These are phyloP conservation scores for Cercospora beticola DNA, from an alignment of 2,329 filamentous ascomycete genomes.

Conservation along the genomic window DNA sequence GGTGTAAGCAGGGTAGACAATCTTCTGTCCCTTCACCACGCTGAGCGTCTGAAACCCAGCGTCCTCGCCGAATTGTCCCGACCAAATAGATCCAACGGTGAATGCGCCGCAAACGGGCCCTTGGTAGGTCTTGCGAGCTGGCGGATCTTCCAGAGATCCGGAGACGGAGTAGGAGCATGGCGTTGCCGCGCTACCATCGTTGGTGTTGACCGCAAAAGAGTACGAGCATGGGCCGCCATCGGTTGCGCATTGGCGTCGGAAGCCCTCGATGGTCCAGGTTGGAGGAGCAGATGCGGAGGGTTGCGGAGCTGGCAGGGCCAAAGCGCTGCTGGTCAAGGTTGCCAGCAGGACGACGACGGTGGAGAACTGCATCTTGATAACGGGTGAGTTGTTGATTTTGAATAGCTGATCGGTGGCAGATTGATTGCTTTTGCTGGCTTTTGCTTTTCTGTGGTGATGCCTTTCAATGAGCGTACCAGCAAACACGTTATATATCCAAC, in stretches of 20 bases:
- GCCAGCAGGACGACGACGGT: too few relatives aligned
- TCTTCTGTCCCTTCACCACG: conserved; percentile 22
- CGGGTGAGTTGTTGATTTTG: conserved; percentile 13
- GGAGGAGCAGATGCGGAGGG: neutral
- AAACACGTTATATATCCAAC: too few relatives aligned
- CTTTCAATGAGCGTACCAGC: too few relatives aligned
- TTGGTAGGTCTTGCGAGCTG: conserved; percentile 20
- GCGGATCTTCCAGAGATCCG: conserved; percentile 15
- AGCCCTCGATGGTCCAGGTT: conserved; percentile 24
- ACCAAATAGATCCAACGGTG: conserved; percentile 22
- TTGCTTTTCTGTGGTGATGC: too few relatives aligned
- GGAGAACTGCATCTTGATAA: neutral
- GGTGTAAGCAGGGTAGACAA: conserved; percentile 27
- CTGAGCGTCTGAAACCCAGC: conserved; percentile 25
- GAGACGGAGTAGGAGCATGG: conserved; percentile 5
- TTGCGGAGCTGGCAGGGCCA: neutral
- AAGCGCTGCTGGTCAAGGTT: too few relatives aligned
- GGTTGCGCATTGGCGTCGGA: conserved; percentile 22
- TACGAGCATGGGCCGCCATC: conserved; percentile 19
- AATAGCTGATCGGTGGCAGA: too few relatives aligned
- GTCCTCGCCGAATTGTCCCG: conserved; percentile 23
- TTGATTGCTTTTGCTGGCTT: too few relatives aligned
- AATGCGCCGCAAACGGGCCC: conserved; percentile 24
- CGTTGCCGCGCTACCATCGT: too few relatives aligned
- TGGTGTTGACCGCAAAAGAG: conserved; percentile 8